A percentile compares a stretch with the other conserved stretches of the same genome.
Evolutionary conservation across 208 protist species (phyloP).

Genomic region (Plasmodiophora brassicae): DNA sequence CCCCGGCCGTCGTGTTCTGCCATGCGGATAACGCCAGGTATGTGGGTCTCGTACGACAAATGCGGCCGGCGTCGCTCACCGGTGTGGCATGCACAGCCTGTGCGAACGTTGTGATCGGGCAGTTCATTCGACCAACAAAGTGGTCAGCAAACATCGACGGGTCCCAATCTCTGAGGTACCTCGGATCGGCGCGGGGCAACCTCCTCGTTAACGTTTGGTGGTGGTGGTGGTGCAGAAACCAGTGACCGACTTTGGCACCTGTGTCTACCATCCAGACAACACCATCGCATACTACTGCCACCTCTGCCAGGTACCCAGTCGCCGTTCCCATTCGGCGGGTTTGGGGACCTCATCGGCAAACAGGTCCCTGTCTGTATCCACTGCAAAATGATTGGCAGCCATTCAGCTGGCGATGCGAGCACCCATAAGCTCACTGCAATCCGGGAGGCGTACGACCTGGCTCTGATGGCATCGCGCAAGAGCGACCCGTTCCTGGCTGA

Average conservation of each 20-base stretch:
- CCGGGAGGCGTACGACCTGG: not conserved
- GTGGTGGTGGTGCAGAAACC: conserved; percentile 25
- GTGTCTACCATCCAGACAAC: not conserved
- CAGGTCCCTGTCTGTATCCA: conserved; percentile 5
- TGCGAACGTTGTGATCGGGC: not conserved
- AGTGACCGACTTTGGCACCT: not conserved
- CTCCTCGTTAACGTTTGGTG: too few relatives aligned
- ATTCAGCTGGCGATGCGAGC: not conserved
- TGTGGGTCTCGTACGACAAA: too few relatives aligned
- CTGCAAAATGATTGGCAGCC: conserved; percentile 27
- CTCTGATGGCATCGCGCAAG: not conserved
- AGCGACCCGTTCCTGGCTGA: not conserved
- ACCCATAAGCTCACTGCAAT: not conserved
- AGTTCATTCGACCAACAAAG: not conserved
- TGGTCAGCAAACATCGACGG: not conserved
- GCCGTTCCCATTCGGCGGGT: not conserved
- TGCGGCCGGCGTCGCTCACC: not conserved
- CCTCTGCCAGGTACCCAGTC: not conserved
- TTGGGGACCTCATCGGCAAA: not conserved
- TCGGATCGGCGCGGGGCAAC: too few relatives aligned
- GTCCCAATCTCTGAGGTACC: conserved; percentile 22
- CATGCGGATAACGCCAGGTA: conserved; percentile 17
- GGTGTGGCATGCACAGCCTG: not conserved
- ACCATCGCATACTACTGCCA: conserved; percentile 24
- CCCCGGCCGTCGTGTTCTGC: not conserved